Evolutionary conservation across 441 rosid species (phyloP), one percentile per base, ranked within the genome.

Genomic region (Syzygium malaccense): DNA sequence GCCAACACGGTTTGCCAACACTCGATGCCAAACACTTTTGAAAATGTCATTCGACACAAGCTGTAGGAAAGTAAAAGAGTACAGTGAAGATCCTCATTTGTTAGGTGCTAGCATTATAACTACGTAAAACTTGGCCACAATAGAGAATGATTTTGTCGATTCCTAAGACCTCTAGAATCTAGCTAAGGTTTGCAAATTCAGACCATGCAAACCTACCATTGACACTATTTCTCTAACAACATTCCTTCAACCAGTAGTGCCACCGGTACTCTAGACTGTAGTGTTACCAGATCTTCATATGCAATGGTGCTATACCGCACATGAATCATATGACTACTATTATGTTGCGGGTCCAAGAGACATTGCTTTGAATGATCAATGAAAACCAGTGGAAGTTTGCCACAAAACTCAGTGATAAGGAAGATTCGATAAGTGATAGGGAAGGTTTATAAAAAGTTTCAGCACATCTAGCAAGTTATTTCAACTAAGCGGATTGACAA

Each of bases 21-120:
- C 87, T 37, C 53, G 89, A 48, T 88, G 89, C 85, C 86, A 86
- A n/a, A 66, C 87, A 30, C 87, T 88, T 85, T 85, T 88, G 53
- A 88, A 86, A 57, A 89, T 89, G 89, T 90, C 92, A 60, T 91
- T 91, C 8, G 89, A 80, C 37, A 89, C n/a, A 28, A 92, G 87
- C 93, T 91, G 90, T 11, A 54, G 45, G 26, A 41, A 30, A 20
- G 17, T 19, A 57, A 55, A 85, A 32, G 64, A 11, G 5, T 11
- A 20, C 49, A 2, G n/a, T 23, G n/a, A 75, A 20, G 41, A 37
- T 37, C 51, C 51, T 41, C n/a, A 41, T 13, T 71, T 71, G 49
- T 20, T 71, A 37, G 28, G 49, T 71, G 17, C 80, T 20, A 71
- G 28, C 49, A 41, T 20, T 20, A 37, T 12, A 37, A 71, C 66